phyloP scores from a whole-genome alignment of 2,329 filamentous ascomycete species.

The Paracorniculantispora psalliotae region DNA sequence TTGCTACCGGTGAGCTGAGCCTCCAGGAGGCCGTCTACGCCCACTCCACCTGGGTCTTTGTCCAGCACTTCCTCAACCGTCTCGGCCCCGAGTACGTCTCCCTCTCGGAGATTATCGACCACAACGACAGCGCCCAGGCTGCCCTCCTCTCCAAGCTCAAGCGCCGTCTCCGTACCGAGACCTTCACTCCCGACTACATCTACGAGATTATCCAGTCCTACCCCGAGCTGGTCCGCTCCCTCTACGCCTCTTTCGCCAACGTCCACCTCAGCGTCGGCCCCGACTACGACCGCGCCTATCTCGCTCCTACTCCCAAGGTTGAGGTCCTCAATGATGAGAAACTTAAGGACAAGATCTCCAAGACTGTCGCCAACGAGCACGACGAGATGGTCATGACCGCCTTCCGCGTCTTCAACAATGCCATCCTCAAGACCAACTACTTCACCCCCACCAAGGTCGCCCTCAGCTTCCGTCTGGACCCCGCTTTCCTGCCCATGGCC shows the following conservation, averaged over 20 bases:
- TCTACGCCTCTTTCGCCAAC: conserved; percentile 89
- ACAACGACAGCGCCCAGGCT: conserved; percentile 76
- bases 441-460: conserved; percentile 96
- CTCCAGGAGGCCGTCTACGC: conserved; percentile 96
- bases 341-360: conserved; percentile 71
- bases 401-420: conserved; percentile 91
- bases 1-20: conserved; percentile 79
- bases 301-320: conserved; percentile 51
- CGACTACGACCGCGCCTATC: conserved; percentile 45
- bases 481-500: conserved; percentile 78
- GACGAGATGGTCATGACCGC: conserved; percentile 97
- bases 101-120: conserved; percentile 72
- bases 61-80: conserved; percentile 96
- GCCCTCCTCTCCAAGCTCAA: conserved; percentile 91
- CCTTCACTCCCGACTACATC: conserved; percentile 97
- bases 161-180: conserved; percentile 89
- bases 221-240: conserved; percentile 75
- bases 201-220: conserved; percentile 93
- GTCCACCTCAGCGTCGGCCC: conserved; percentile 62
- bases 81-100: conserved; percentile 89
- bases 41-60: conserved; percentile 95
- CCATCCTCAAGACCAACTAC: conserved; percentile 96
- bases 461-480: conserved; percentile 90
- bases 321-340: conserved; percentile 71
- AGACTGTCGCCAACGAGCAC: conserved; percentile 84